Percentiles rank a stretch among this genome's conserved stretches.
These are phyloP conservation scores for Cokeromyces recurvatus DNA, from an alignment of 371 early-diverging fungal species.

Conservation along the genomic window DNA sequence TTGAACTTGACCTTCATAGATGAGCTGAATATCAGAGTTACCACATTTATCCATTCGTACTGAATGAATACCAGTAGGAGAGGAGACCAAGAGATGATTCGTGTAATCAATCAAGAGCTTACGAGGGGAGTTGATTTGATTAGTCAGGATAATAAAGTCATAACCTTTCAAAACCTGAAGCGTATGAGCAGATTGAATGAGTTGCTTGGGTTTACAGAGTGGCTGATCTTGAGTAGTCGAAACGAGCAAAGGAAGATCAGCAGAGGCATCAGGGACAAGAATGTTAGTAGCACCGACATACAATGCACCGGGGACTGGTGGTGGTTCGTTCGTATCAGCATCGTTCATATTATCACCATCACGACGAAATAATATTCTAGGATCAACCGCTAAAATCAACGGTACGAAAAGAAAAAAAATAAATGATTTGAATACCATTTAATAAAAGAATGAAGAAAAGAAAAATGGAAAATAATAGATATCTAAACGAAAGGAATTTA, in stretches of 20 bases:
- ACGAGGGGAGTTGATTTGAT: conserved; percentile 24
- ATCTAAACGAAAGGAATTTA: no score
- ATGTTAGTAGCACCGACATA: conserved; percentile 17
- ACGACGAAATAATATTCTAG: no score
- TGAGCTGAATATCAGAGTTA: conserved; percentile 20
- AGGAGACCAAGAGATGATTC: conserved; percentile 33
- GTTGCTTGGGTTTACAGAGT: conserved; percentile 23
- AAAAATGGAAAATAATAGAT: no score
- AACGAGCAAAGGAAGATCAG: conserved; percentile 36
- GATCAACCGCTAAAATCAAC: no score
- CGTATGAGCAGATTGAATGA: conserved; percentile 14
- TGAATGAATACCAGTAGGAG: conserved; percentile 26
- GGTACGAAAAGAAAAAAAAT: no score
- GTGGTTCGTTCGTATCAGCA: background rate
- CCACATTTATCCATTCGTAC: conserved; percentile 43
- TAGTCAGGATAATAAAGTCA: conserved; percentile 26
- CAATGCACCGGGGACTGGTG: conserved; percentile 25
- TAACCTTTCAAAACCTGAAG: conserved; percentile 33
- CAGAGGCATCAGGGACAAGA: conserved; percentile 36
- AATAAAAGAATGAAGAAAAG: no score
- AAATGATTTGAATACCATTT: no score
- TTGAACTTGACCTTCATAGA: background rate
- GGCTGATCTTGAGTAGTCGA: conserved; percentile 33
- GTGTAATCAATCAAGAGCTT: conserved; percentile 32
- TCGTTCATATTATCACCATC: no score